Base-by-base conservation (phyloP, 176 grass and related monocot genomes). In the Ensete ventricosum region DNA sequence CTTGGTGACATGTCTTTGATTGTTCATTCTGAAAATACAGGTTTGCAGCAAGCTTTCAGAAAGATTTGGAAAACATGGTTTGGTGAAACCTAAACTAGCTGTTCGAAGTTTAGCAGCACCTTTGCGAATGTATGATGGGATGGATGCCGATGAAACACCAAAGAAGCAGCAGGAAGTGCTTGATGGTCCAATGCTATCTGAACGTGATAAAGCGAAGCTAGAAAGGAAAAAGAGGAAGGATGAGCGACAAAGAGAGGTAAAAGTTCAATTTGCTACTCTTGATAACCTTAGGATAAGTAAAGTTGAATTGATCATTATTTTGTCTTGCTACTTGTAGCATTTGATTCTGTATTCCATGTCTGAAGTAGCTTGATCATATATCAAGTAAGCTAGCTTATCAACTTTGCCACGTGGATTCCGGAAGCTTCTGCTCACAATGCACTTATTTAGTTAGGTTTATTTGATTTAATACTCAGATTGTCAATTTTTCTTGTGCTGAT, bases 211-310 rank as follows among this genome's bases (percentile, higher is more conserved):
- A 62, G 83, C 84, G 62, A 97, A 97, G 85, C 84, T 97, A 69
- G 94, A 97, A 74, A 77, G 94, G 52, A 84, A 73, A 71, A 97
- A 93, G 67, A 93, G 94, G 73, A 97, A 97, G 79, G 88, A 97
- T 0, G 94, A 97, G 79, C 91, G 94, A 55, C 89, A 90, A 72
- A 93, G 94, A 93, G 87, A 93, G 85, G 94, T 97, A 83, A 57
- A 48, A 50, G 16, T 21, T 70, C 17, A 50, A n/a, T 70, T 70
- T 6, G 48, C 14, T 21, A 52, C 9, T 51, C 9, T 70, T 70
- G 48, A 21, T 50, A 51, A n/a, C 8, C 51, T 60, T 20, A 1
- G n/a, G 14, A n/a, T 29, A 34, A 27, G 13, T 8, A 69, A 2
- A 29, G 17, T 2, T 50, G 1, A 2, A 17, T 12, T 11, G 13